Conservation (phyloP, 148 eudicot species). For the Spergularia marina region DNA sequence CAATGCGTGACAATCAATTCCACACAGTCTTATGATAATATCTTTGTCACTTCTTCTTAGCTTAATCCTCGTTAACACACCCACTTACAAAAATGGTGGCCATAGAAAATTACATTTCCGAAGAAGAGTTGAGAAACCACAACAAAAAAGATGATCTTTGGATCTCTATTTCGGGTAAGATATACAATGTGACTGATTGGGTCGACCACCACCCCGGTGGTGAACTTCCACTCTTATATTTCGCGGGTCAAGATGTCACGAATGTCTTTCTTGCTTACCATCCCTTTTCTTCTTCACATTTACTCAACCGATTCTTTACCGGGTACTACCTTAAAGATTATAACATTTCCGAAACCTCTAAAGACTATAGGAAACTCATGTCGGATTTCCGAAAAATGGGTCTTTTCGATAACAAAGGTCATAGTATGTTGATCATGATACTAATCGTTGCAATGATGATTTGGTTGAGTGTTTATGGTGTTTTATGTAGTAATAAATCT, state of each 20-base stretch:
- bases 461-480: slow-evolving; percentile 38
- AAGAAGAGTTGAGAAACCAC: slow-evolving; percentile 42
- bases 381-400: slow-evolving; percentile 50
- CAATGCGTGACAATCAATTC: too few species aligned
- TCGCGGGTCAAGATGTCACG: slow-evolving; percentile 58
- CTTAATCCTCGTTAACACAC: too few species aligned
- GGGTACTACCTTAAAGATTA: slow-evolving; percentile 45
- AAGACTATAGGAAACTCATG: slow-evolving; percentile 46
- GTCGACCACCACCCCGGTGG: slow-evolving; percentile 53
- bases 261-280: slow-evolving; percentile 55
- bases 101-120: slow-evolving; percentile 37
- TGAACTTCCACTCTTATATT: slow-evolving; percentile 39
- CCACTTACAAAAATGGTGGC: slow-evolving; percentile 24
- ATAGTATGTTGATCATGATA: slow-evolving; percentile 25
- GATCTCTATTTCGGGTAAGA: slow-evolving; percentile 58
- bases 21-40: too few species aligned
- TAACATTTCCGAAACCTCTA: slow-evolving; percentile 42
- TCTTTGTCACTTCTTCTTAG: too few species aligned
- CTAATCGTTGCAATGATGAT: slow-evolving; percentile 30
- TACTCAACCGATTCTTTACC: slow-evolving; percentile 42
- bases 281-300: slow-evolving; percentile 40
- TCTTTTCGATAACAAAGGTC: slow-evolving; percentile 54
- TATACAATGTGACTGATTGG: slow-evolving; percentile 57
- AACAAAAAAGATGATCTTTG: slow-evolving; percentile 54
- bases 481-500: slow-evolving; percentile 27